phyloP scores from a whole-genome alignment of 2,329 filamentous ascomycete species.

The Zelopaecilomyces penicillatus region DNA sequence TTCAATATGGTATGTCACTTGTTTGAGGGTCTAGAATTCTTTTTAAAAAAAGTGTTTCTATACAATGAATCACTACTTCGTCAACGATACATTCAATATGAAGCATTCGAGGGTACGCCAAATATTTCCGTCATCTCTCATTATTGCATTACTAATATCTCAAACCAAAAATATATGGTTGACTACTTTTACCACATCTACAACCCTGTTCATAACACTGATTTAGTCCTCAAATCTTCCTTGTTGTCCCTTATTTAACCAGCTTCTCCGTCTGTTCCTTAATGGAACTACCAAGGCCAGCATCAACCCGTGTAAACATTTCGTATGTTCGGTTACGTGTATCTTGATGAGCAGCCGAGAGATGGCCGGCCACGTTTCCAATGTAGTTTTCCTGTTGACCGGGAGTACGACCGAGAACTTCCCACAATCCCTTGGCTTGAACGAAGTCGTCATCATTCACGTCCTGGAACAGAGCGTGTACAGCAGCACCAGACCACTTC shows the following conservation, averaged over 20 bases:
- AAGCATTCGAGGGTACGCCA: no score
- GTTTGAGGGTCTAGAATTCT: no score
- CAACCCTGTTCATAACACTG: no score
- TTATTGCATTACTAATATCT: no score
- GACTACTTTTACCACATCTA: no score
- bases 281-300: conserved; percentile 43
- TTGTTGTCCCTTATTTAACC: conserved; percentile 12
- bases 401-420: conserved; percentile 35
- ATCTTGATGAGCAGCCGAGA: conserved; percentile 43
- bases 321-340: conserved; percentile 51
- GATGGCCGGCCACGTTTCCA: conserved; percentile 48
- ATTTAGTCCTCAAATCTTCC: no score
- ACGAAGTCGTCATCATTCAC: conserved; percentile 42
- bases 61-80: no score
- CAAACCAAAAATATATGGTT: no score
- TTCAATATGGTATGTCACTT: no score
- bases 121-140: no score
- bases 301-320: conserved; percentile 52
- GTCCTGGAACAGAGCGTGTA: conserved; percentile 35
- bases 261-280: conserved; percentile 43
- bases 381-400: conserved; percentile 57
- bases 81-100: no score
- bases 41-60: no score
- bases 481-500: conserved; percentile 37
- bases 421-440: conserved; percentile 41